Evolutionary conservation across 257 asterid genomes (phyloP).

Genomic region (Solanum piurae): DNA sequence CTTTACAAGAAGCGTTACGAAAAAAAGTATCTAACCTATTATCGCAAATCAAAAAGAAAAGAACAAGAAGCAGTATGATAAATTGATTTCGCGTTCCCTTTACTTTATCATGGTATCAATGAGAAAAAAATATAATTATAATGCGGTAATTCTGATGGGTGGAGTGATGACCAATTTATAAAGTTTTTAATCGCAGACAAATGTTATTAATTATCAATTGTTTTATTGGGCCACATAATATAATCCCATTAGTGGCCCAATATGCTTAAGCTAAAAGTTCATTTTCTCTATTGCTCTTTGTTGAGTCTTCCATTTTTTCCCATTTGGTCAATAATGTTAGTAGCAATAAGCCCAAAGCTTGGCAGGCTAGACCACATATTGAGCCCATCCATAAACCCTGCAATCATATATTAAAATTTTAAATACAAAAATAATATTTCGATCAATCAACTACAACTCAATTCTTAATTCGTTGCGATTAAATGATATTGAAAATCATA

Average conservation of each 20-base stretch:
- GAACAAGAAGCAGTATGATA: not conserved
- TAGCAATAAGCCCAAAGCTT: conserved; percentile 34
- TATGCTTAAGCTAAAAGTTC: not conserved
- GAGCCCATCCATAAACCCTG: conserved; percentile 77
- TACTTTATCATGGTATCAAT: not conserved
- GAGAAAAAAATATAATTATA: not conserved
- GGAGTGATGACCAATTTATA: not conserved
- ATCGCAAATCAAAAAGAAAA: not conserved
- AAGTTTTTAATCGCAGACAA: not conserved
- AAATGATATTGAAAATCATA: not conserved
- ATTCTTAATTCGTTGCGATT: not conserved
- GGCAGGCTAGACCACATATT: conserved; percentile 53
- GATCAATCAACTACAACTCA: not conserved
- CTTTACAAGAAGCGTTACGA: not conserved
- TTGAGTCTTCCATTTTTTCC: conserved; percentile 29
- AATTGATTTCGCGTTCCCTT: not conserved
- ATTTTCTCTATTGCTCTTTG: not conserved
- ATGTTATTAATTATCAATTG: not conserved
- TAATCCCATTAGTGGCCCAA: not conserved
- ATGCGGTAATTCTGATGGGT: not conserved
- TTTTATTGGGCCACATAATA: not conserved
- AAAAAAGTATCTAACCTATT: not conserved
- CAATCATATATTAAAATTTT: not conserved
- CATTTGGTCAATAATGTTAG: conserved; percentile 49
- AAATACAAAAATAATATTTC: not conserved